These are phyloP conservation scores for Vitis hybrid DNA, from an alignment of 177 flowering plant genomes.

Conservation along the genomic window DNA sequence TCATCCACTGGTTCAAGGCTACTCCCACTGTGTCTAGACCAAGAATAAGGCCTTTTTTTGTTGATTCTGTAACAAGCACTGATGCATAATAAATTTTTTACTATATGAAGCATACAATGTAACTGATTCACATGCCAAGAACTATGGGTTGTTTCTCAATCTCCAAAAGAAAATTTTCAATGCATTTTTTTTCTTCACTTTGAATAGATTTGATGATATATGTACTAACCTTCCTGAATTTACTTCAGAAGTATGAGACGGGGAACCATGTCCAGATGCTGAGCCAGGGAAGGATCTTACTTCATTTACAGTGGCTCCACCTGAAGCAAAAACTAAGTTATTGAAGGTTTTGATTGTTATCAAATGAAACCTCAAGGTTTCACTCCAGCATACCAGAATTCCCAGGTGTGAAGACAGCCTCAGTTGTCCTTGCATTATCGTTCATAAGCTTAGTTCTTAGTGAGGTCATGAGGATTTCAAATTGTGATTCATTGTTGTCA, in stretches of 20 bases:
- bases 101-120: neutral
- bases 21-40: constrained; percentile 45
- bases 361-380: neutral
- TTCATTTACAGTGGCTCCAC: constrained; percentile 35
- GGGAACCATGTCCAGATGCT: constrained; percentile 46
- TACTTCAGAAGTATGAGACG: constrained; percentile 33
- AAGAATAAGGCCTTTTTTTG: constrained; percentile 48
- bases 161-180: no score
- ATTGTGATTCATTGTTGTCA: constrained; percentile 24
- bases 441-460: constrained; percentile 25
- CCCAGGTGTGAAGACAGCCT: constrained; percentile 47
- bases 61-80: constrained; percentile 35
- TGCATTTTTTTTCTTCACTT: no score
- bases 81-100: neutral
- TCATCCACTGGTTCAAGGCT: constrained; percentile 76
- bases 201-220: neutral
- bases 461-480: constrained; percentile 29
- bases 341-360: neutral
- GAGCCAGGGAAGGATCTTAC: constrained; percentile 56
- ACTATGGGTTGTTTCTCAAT: no score
- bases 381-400: constrained; percentile 49
- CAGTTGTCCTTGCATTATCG: constrained; percentile 18
- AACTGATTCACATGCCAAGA: neutral
- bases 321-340: neutral
- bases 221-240: constrained; percentile 55